Conservation (phyloP, 441 rosid genomes). For the Euphorbia corollata region DNA sequence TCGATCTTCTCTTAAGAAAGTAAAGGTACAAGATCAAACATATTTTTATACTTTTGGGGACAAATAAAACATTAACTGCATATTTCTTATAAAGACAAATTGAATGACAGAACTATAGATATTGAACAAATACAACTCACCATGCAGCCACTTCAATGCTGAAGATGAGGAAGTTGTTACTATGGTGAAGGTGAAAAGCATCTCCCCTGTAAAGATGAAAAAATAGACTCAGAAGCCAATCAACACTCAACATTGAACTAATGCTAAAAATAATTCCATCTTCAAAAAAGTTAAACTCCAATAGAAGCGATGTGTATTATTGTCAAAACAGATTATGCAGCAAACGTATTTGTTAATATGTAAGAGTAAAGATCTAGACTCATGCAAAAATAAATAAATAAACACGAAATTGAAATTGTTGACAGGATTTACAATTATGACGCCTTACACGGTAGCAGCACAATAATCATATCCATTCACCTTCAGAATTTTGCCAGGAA, state of each 20-base stretch:
- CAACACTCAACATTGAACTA: not conserved
- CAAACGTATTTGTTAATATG: not conserved
- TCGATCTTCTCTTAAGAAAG: not conserved
- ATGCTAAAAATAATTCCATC: not conserved
- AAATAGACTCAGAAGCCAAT: conserved; percentile 3
- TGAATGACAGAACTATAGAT: not conserved
- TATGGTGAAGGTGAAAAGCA: conserved; percentile 61
- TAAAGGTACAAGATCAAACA: not conserved
- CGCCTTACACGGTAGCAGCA: not conserved
- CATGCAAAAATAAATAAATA: too few relatives aligned
- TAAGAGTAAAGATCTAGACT: not conserved
- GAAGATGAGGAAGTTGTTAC: conserved; percentile 73
- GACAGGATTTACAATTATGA: not conserved
- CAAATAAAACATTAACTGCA: not conserved
- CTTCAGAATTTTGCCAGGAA: conserved; percentile 69
- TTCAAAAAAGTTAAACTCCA: not conserved
- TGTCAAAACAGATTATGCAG: conserved; percentile 5
- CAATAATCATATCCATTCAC: conserved; percentile 24
- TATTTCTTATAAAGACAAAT: not conserved
- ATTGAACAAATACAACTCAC: conserved; percentile 36
- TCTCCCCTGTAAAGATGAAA: conserved; percentile 51
- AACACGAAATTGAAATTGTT: not conserved
- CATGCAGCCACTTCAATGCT: conserved; percentile 68
- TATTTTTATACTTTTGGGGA: not conserved
- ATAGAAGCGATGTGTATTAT: not conserved